These are phyloP conservation scores for Candida nanaspora DNA, from an alignment of 805 yeast species.

Conservation along the genomic window DNA sequence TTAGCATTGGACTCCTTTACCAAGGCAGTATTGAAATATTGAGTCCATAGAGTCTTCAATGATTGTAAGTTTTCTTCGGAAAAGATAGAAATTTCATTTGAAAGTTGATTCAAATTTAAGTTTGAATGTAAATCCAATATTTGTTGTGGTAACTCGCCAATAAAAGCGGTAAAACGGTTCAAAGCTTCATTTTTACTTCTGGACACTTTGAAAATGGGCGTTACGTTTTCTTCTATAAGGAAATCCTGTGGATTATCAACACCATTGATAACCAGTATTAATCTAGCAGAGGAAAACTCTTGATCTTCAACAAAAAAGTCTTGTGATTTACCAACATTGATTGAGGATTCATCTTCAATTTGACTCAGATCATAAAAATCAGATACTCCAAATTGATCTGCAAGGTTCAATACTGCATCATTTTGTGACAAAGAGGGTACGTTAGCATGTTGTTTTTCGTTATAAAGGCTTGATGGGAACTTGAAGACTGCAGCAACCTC, in stretches of 20 bases:
- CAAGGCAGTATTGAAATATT: constrained; percentile 13
- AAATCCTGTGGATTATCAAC: constrained; percentile 29
- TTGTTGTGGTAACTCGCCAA: constrained; percentile 19
- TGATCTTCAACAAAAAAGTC: not conserved
- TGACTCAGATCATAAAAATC: constrained; percentile 28
- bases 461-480: not conserved
- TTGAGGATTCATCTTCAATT: constrained; percentile 14
- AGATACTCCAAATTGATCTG: constrained; percentile 37
- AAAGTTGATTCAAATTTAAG: constrained; percentile 15
- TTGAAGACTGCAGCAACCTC: not conserved
- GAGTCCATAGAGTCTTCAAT: constrained; percentile 17
- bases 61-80: constrained; percentile 9
- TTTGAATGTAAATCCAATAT: constrained; percentile 8
- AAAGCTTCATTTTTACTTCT: not conserved
- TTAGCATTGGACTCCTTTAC: constrained; percentile 23
- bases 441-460: not conserved
- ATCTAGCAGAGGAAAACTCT: constrained; percentile 17
- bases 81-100: constrained; percentile 19
- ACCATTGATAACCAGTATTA: constrained; percentile 36
- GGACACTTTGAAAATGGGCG: constrained; percentile 15
- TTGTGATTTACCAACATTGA: constrained; percentile 14
- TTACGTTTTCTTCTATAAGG: constrained; percentile 10
- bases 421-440: constrained; percentile 14
- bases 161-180: constrained; percentile 12
- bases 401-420: constrained; percentile 35